Conservation (phyloP, 2,329 filamentous ascomycete species). For the Tolypocladium album region DNA sequence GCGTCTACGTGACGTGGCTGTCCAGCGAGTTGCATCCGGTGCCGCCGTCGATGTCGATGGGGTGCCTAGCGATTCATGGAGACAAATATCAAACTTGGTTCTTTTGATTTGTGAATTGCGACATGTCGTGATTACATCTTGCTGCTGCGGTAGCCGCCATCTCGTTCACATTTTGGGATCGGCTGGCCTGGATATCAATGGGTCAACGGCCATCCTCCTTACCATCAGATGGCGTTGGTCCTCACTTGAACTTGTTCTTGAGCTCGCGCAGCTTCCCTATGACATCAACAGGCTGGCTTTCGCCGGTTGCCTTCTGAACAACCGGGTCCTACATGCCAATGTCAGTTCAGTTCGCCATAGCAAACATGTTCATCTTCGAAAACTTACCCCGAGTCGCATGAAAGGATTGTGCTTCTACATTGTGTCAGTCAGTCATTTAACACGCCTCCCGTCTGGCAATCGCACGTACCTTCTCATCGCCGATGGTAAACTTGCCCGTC, state of each 20-base stretch:
- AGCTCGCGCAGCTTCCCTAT: slow-evolving; percentile 80
- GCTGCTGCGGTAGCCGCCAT: neutral
- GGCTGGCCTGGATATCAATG: slow-evolving; percentile 13
- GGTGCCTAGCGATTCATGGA: slow-evolving; percentile 23
- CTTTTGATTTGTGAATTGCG: neutral
- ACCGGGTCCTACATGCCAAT: slow-evolving; percentile 53
- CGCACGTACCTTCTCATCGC: slow-evolving; percentile 72
- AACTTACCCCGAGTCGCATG: slow-evolving; percentile 70
- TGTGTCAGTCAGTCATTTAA: neutral
- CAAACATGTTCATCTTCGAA: neutral
- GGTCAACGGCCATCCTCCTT: neutral
- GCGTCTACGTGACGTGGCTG: slow-evolving; percentile 9
- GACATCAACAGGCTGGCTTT: slow-evolving; percentile 69
- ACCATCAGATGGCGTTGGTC: slow-evolving; percentile 5
- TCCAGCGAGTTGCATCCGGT: slow-evolving; percentile 20
- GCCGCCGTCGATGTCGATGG: slow-evolving; percentile 10
- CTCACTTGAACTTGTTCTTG: slow-evolving; percentile 71
- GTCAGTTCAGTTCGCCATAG: neutral
- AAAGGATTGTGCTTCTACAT: slow-evolving; percentile 84
- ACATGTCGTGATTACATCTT: neutral
- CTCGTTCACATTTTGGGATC: slow-evolving; percentile 9
- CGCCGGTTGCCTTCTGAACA: slow-evolving; percentile 74
- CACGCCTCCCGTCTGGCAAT: neutral
- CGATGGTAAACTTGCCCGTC: slow-evolving; percentile 93
- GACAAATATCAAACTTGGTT: neutral